Base-by-base conservation (phyloP, 345 rosid species). In the Citrus hindsii region DNA sequence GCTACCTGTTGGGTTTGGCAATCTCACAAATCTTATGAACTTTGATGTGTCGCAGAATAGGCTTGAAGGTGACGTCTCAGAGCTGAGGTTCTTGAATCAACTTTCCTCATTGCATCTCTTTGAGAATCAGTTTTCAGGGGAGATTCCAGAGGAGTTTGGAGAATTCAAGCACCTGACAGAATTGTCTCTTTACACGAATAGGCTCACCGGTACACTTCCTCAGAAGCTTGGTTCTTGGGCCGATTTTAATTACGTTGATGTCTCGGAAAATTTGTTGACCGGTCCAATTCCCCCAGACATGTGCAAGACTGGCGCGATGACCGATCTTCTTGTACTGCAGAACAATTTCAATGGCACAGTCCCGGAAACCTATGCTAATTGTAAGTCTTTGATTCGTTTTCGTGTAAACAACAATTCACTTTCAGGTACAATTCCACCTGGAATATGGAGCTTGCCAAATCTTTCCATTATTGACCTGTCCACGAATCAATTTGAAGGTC, bases 211-310 rank as follows among this genome's bases (percentile, higher is more conserved):
- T 63, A 68, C 87, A 33, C 87, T 95, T 73, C 98, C 98, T 1
- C 78, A 62, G 55, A 86, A 73, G 62, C 86, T 95, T 5, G 98
- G 98, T n/a, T 90, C 94, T 2, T 83, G 85, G 93, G 63, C 88
- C 0, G 76, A 75, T 51, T 84, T 93, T 69, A 7, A 10, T 9
- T 74, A 58, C 84, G 88, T 95, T 25, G 98, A 95, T 79, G 92
- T 90, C 62, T 88, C 98, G 4, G 97, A 93, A 87, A 95, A 95
- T 78, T 82, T 76, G 35, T 78, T 95, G 74, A 85, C 88, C n/a
- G 98, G 98, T 75, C 73, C 87, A 1, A 90, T 92, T 28, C 98
- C 98, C 10, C 90, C 89, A n/a, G 86, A 88, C 32, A 90, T 95
- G 90, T 95, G 98, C 85, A 90, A 88, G 83, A 90, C 90, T 51